A percentile compares a stretch with the other conserved stretches of the same genome.
Conservation (phyloP, 2,329 filamentous ascomycete species). For the Alternaria angustiovoidea region DNA sequence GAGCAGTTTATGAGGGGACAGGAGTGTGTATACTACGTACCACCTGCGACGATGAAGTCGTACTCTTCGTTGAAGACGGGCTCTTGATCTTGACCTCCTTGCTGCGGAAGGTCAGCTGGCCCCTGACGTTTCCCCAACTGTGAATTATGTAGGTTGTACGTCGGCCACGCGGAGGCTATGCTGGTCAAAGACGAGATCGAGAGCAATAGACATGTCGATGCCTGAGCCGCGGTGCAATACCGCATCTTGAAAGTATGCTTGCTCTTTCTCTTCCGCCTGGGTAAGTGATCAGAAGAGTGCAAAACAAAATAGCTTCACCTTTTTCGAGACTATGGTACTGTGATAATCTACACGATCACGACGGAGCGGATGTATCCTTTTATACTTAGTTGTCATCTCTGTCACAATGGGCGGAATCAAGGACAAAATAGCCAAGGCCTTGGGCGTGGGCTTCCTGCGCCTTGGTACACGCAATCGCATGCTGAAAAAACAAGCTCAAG, state of each 20-base stretch:
- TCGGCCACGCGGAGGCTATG: slow-evolving; percentile 22
- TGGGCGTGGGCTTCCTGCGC: neutral
- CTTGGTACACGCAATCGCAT: neutral
- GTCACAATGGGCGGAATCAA: neutral
- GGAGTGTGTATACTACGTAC: slow-evolving; percentile 8
- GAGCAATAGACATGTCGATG: slow-evolving; percentile 14
- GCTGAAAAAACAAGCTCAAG: slow-evolving; percentile 3
- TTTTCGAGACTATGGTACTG: neutral
- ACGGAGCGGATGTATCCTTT: neutral
- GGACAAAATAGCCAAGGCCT: slow-evolving; percentile 4
- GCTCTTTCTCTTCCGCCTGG: neutral
- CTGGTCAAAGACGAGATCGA: slow-evolving; percentile 14
- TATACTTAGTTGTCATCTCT: neutral
- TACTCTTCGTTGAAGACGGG: slow-evolving; percentile 28
- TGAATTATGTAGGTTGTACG: slow-evolving; percentile 23
- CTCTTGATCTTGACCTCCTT: slow-evolving; percentile 9
- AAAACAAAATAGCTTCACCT: neutral
- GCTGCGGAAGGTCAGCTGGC: slow-evolving; percentile 14
- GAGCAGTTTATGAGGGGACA: too few relatives aligned
- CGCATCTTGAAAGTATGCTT: slow-evolving; percentile 3
- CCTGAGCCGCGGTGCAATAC: slow-evolving; percentile 8
- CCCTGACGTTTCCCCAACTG: slow-evolving; percentile 21
- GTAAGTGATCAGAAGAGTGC: neutral
- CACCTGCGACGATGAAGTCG: slow-evolving; percentile 31
- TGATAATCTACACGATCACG: neutral